phyloP scores from a whole-genome alignment of 371 early-diverging fungal genomes.

The Mucor lusitanicus region DNA sequence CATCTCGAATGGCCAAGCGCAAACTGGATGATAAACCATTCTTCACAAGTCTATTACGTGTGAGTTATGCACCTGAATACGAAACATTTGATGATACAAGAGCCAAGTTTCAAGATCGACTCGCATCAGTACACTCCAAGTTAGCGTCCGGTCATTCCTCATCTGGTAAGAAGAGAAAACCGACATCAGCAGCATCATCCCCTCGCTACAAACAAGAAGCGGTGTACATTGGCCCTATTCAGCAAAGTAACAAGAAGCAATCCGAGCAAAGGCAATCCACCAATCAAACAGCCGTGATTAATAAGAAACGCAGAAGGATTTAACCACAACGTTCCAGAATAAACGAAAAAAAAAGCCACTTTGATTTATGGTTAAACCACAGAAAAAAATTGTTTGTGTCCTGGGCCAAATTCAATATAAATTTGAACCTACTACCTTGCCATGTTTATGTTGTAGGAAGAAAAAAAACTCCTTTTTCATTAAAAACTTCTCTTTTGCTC shows the following conservation, averaged over 20 bases:
- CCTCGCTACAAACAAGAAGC: background rate
- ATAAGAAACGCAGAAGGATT: background rate
- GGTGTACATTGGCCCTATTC: background rate
- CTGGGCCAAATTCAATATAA: background rate
- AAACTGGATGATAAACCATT: slow-evolving; percentile 50
- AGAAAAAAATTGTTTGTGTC: background rate
- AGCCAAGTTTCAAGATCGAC: slow-evolving; percentile 42
- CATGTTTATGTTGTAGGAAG: background rate
- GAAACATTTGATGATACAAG: slow-evolving; percentile 54
- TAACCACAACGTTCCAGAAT: slow-evolving; percentile 2
- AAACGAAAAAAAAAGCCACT: background rate
- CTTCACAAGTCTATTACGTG: slow-evolving; percentile 37
- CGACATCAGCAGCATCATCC: background rate
- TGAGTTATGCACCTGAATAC: slow-evolving; percentile 53
- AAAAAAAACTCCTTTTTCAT: slow-evolving; percentile 4
- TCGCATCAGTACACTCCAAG: background rate
- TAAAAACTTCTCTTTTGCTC: background rate
- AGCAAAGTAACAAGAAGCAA: background rate
- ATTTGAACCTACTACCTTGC: background rate
- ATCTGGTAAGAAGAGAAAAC: background rate
- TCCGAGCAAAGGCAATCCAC: background rate
- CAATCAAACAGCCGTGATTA: background rate
- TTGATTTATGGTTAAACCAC: background rate
- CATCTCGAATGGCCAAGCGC: slow-evolving; percentile 48
- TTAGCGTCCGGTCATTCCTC: background rate